phyloP scores from a whole-genome alignment of 495 filamentous ascomycete species.

The Penicillium bovifimosum region DNA sequence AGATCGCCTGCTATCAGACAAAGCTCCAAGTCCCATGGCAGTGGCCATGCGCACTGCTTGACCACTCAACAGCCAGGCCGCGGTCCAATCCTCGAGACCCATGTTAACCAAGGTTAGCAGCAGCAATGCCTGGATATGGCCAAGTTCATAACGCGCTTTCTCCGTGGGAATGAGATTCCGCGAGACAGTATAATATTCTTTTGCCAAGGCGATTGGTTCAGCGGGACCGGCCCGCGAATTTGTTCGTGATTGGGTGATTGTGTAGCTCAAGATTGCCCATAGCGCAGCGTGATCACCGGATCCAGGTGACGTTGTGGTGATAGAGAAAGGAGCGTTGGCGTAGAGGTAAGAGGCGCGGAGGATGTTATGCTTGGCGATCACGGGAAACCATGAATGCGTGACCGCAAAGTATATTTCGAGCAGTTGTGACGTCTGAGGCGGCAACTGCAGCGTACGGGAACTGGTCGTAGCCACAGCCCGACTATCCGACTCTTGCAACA shows the following conservation, averaged over 20 bases:
- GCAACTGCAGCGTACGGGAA: slow-evolving; percentile 39
- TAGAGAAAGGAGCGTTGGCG: slow-evolving; percentile 43
- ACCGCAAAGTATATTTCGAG: slow-evolving; percentile 68
- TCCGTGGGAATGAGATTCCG: slow-evolving; percentile 55
- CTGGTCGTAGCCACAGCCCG: slow-evolving; percentile 8
- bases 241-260: slow-evolving; percentile 40
- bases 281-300: slow-evolving; percentile 59
- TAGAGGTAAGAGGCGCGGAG: slow-evolving; percentile 49
- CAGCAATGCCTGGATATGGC: slow-evolving; percentile 61
- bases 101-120: slow-evolving; percentile 57
- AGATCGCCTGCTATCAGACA: slow-evolving; percentile 25
- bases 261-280: slow-evolving; percentile 57
- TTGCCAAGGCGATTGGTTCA: slow-evolving; percentile 20
- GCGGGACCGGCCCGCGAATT: slow-evolving; percentile 21
- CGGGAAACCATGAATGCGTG: slow-evolving; percentile 69
- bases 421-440: slow-evolving; percentile 56
- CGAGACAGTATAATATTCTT: slow-evolving; percentile 53
- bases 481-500: slow-evolving; percentile 19
- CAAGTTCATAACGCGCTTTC: slow-evolving; percentile 50
- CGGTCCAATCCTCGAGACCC: slow-evolving; percentile 45
- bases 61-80: slow-evolving; percentile 59
- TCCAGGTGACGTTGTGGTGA: slow-evolving; percentile 32
- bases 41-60: slow-evolving; percentile 55
- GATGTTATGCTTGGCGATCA: slow-evolving; percentile 64
- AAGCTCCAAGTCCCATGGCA: slow-evolving; percentile 40